phyloP scores from a whole-genome alignment of 2,329 filamentous ascomycete species.

The Pseudogymnoascus sp. region DNA sequence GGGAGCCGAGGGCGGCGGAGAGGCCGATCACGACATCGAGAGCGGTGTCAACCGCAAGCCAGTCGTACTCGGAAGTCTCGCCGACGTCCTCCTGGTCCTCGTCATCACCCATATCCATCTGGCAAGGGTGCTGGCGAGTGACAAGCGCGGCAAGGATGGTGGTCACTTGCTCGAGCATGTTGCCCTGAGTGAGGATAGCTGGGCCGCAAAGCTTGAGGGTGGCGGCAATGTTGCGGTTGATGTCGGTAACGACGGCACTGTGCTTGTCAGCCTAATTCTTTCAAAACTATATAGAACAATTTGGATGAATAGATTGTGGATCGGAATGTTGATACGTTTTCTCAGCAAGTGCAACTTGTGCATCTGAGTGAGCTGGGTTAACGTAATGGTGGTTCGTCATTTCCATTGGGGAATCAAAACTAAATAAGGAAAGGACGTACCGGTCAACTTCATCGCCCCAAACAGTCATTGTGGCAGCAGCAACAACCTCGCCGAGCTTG shows the following conservation, averaged over 20 bases:
- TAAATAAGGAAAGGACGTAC: constrained; percentile 52
- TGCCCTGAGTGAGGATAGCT: constrained; percentile 67
- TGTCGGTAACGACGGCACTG: constrained; percentile 84
- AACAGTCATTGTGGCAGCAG: constrained; percentile 73
- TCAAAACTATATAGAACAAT: constrained; percentile 16
- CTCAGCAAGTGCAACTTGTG: constrained; percentile 77
- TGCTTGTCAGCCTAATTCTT: constrained; percentile 35
- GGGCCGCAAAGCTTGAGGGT: constrained; percentile 89
- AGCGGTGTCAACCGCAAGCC: constrained; percentile 91
- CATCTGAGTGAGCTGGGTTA: constrained; percentile 99
- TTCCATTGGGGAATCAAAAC: constrained; percentile 27
- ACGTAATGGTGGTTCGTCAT: constrained; percentile 83
- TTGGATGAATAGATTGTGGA: constrained; percentile 20
- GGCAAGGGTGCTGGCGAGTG: constrained; percentile 84
- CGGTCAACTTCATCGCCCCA: constrained; percentile 90
- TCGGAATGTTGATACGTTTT: constrained; percentile 61
- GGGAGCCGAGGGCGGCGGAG: constrained; percentile 69
- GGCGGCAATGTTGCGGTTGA: constrained; percentile 87
- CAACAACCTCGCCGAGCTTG: constrained; percentile 79
- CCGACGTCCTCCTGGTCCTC: constrained; percentile 69
- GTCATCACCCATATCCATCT: constrained; percentile 78
- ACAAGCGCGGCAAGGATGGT: constrained; percentile 72
- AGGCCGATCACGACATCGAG: constrained; percentile 85
- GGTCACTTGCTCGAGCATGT: constrained; percentile 68
- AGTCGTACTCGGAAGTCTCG: constrained; percentile 89